Base-by-base conservation (phyloP, 139 green algal genomes). In the Microglena sp. region DNA sequence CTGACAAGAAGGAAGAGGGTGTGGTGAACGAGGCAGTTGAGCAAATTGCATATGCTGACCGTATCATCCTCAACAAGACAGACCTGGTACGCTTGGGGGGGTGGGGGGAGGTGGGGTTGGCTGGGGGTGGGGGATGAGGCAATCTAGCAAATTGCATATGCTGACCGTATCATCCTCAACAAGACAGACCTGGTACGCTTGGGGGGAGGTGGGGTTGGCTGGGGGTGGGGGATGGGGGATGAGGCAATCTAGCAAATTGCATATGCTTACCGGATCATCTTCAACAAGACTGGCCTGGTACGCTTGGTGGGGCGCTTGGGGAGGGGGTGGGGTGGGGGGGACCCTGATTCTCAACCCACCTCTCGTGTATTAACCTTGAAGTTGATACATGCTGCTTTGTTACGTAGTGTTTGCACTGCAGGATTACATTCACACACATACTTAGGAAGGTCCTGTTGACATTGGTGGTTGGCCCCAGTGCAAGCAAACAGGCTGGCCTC, bases 271-370 rank as follows among this genome's bases (percentile, higher is more conserved):
- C 77, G 89, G 29, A 88, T 98, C 66, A 46, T 98, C 4, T 75
- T 98, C 15, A 98, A 98, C 86, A 98, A 98, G 75, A 86, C 78
- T 2, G 89, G 94, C 73, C 77, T 93, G 73, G 86, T 95, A n/a
- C n/a, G n/a, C n/a, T n/a, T n/a, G n/a, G 68, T 27, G 60, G 36
- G 8, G 31, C 32, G 21, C 21, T 36, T 15, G 40, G 36, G 28
- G 27, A 3, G 27, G 3, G 30, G n/a, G n/a, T n/a, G n/a, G n/a
- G n/a, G n/a, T n/a, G n/a, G n/a, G n/a, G n/a, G n/a, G 27, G 32
- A 27, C n/a, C n/a, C 40, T n/a, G 11, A 11, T 11, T 50, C 11
- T 26, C 50, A 30, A 8, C 29, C 22, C 50, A 59, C 50, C 11
- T 26, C 11, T n/a, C 6, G 50, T n/a, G n/a, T n/a, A n/a, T n/a